Base-by-base conservation (phyloP, 129 eudicot genomes). In the Artemisia tridentata region DNA sequence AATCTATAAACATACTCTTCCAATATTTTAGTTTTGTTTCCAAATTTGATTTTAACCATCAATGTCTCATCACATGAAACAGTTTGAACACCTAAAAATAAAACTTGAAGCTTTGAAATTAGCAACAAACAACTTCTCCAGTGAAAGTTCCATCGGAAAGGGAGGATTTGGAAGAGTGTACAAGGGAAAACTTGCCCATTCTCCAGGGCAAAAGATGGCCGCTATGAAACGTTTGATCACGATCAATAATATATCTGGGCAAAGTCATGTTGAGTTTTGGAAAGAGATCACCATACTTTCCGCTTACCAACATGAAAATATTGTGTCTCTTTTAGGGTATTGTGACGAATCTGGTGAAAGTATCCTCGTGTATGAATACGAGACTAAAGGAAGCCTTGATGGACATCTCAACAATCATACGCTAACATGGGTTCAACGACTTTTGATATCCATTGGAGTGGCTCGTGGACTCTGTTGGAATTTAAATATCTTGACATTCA, bases 121-220 rank as follows among this genome's bases (percentile, higher is more conserved):
- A 8, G 79, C 87, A 15, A 79, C 84, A 7, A 25, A 62, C 27
- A 49, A 76, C 70, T 83, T 83, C 20, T 49, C 50, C 18, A 60
- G 71, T 12, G 68, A 49, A 9, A 27, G 25, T 34, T 60, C 56
- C 27, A 71, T 71, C 8, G 86, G 81, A 3, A 23, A 19, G 3
- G 83, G 86, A 4, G 86, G 83, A 2, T 82, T 74, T 11, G 80
- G 78, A 17, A 78, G 20, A 21, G 82, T 81, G 9, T 81, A 81
- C 29, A 81, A 76, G 45, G 84, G 81, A 13, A 19, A 65, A 13
- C 65, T 77, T 27, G 47, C 27, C 51, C 63, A 69, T 5, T 75
- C 63, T 12, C 50, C 59, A 17, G 56, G 46, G 23, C 50, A 31
- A 0, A 55, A 11, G 16, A 55, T 58, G 31, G 77, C 81, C 11